Percentiles rank a stretch among this genome's conserved stretches.
These are phyloP conservation scores for Sarocladiaceae sp. DNA, from an alignment of 2,329 filamentous ascomycete species.

Conservation along the genomic window DNA sequence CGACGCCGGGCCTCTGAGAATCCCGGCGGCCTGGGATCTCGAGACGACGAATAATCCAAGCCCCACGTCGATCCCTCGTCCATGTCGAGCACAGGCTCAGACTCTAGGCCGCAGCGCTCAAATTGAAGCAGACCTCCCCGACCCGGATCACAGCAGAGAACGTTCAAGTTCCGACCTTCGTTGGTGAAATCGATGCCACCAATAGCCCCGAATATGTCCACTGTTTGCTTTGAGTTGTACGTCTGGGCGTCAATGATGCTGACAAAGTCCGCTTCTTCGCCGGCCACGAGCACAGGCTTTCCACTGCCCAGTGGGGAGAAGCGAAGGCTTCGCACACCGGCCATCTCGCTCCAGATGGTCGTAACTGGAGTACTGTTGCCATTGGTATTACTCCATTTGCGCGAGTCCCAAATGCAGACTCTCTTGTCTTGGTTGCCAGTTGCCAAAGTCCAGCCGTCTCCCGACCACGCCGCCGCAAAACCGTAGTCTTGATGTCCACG, in stretches of 20 bases:
- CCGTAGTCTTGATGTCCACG: slow-evolving; percentile 62
- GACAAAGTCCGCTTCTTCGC: slow-evolving; percentile 70
- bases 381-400: slow-evolving; percentile 54
- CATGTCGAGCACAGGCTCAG: slow-evolving; percentile 18
- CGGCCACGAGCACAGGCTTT: slow-evolving; percentile 59
- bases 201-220: slow-evolving; percentile 71
- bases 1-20: background rate
- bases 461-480: slow-evolving; percentile 75
- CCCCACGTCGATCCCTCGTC: background rate
- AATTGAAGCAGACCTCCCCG: slow-evolving; percentile 63
- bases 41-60: too few relatives aligned
- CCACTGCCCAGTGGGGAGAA: slow-evolving; percentile 69
- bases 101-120: slow-evolving; percentile 35
- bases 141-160: slow-evolving; percentile 59
- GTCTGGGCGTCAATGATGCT: slow-evolving; percentile 63
- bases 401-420: slow-evolving; percentile 70
- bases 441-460: slow-evolving; percentile 68
- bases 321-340: slow-evolving; percentile 60
- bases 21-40: background rate
- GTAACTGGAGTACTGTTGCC: slow-evolving; percentile 42
- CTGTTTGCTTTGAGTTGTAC: slow-evolving; percentile 58
- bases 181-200: slow-evolving; percentile 62
- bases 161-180: slow-evolving; percentile 60
- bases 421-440: slow-evolving; percentile 71
- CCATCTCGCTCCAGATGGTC: slow-evolving; percentile 58